Evolutionary conservation across 108 stramenopile genomes (phyloP), one percentile per base, ranked within the genome.

Genomic region (Pinguiococcus pyrenoidosus): DNA sequence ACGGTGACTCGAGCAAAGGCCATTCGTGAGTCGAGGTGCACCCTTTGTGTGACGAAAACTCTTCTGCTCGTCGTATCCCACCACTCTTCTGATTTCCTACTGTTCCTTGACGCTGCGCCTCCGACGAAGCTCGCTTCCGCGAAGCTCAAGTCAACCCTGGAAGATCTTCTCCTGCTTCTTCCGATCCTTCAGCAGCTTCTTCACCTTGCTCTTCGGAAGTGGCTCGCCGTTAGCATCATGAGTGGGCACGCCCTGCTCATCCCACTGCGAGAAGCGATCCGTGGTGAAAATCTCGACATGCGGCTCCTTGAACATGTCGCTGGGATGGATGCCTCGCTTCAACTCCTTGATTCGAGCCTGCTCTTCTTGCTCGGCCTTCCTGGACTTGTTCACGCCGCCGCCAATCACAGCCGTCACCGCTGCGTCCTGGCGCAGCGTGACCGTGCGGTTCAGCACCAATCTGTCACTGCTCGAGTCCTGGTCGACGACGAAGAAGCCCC

Each of bases 401-500:
- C n/a, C n/a, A n/a, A n/a, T n/a, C n/a, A n/a, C n/a, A n/a, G n/a
- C n/a, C 43, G 43, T 27, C 43, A 3, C 12, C 21, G 54, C 63
- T 62, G 84, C 78, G 16, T 37, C 51, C 51, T 89, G 85, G 70
- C 81, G 85, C 39, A 98, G 69, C 6, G 68, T 75, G 4, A 98
- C 92, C 4, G 85, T 90, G 29, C 86, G 77, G 62, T 98, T 98
- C 58, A 98, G 84, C 16, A 98, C 87, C 32, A 92, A 55, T 9
- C 59, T 49, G 24, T 80, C 79, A 42, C 51, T 81, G 23, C 82
- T 84, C 3, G 85, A 79, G 46, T 92, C 92, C 37, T 47, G 32
- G 51, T 98, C 96, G n/a, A 90, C 85, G 24, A 82, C 79, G 72
- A 95, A 98, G 69, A 85, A 98, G 21, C 96, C 96, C 20, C 93